Evolutionary conservation across 163 green algal genomes (phyloP), one percentile per base, ranked within the genome.

Genomic region (Chlamydomonas reinhardtii): DNA sequence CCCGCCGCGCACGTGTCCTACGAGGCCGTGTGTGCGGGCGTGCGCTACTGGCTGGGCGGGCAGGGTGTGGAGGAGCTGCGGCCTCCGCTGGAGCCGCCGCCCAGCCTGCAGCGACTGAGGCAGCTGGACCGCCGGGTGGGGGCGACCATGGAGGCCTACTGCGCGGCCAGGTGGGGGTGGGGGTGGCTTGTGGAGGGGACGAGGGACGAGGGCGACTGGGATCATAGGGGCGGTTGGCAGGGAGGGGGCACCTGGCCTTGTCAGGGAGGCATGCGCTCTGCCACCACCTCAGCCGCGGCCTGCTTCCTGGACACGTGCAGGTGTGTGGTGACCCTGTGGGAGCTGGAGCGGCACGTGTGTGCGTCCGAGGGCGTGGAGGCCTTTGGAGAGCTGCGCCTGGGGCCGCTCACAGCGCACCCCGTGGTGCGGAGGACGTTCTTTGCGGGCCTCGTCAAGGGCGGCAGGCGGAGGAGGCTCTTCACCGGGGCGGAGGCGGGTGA

Each of bases 301-400:
- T n/a, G n/a, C n/a, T n/a, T n/a, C n/a, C n/a, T n/a, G n/a, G 39
- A 48, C 39, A 25, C 19, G 16, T 35, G 25, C 66, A 86, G 80
- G 70, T 86, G 54, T 19, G 70, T 79, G 35, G 70, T 73, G 31
- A 89, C 76, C 11, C 76, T 85, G 35, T 89, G 84, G 84, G 84
- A 89, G 27, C 61, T 89, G 69, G 76, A 85, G 75, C 35, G 37
- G 29, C 54, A 77, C n/a, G 29, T 89, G 34, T 82, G 84, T 39
- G 25, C 16, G 1, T 39, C 59, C 0, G 84, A 89, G 75, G 76
- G 37, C 11, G 84, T 85, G 19, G 1, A 19, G 9, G 6, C 20
- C 16, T 89, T 80, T 39, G 39, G 24, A 2, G 52, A 59, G 12
- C 84, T 89, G 75, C 48, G 69, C 11, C 76, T 89, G 69, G 84